A percentile compares a stretch with the other conserved stretches of the same genome.
These are phyloP conservation scores for Colletotrichum paranaense DNA, from an alignment of 2,329 filamentous ascomycete species.

Conservation along the genomic window DNA sequence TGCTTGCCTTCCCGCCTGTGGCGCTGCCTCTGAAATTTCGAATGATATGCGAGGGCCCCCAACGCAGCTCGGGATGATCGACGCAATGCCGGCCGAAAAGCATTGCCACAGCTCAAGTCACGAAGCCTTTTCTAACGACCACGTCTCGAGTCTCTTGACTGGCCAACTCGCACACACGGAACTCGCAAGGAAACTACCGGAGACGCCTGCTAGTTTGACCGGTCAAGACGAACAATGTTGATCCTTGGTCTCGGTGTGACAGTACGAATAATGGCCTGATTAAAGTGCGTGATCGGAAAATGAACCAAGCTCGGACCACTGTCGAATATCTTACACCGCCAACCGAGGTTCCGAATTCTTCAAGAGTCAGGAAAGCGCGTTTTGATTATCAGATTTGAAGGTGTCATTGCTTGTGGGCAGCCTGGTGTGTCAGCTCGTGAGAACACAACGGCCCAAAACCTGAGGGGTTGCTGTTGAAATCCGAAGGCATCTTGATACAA, in stretches of 20 bases:
- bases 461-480: constrained; percentile 1
- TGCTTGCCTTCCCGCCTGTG: not conserved
- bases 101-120: not conserved
- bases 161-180: not conserved
- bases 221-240: not conserved
- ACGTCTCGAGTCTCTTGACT: not conserved
- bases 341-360: not conserved
- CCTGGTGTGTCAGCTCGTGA: not conserved
- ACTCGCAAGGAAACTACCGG: not conserved
- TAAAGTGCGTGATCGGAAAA: not conserved
- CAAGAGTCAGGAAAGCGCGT: not conserved
- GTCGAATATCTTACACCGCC: constrained; percentile 13
- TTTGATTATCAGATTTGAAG: not conserved
- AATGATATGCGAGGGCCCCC: constrained; percentile 9
- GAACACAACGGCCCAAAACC: not conserved
- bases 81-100: constrained; percentile 4
- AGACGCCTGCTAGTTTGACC: not conserved
- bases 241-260: constrained; percentile 8
- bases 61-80: constrained; percentile 22
- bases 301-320: constrained; percentile 14
- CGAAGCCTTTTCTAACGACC: constrained; percentile 18
- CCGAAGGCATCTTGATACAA: not conserved
- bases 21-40: constrained; percentile 16
- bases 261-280: constrained; percentile 11
- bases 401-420: not conserved